Conservation (phyloP, 495 filamentous ascomycete genomes). For the Polyplosphaeria fusca region DNA sequence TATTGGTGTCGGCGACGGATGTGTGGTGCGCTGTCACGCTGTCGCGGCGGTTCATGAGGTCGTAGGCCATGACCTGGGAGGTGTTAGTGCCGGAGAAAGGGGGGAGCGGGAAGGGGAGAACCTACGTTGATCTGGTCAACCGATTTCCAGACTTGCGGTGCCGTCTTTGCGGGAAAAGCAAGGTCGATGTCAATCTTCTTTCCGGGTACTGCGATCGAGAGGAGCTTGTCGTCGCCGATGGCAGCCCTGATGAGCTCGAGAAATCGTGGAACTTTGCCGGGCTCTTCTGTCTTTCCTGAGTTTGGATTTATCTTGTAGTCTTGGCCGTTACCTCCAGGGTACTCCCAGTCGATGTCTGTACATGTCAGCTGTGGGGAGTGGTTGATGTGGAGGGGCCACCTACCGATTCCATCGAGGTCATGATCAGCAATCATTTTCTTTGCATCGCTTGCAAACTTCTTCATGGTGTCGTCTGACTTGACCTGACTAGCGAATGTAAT, state of each 20-base stretch:
- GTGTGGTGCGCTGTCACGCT: constrained; percentile 65
- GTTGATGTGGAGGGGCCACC: neutral
- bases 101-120: neutral
- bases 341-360: constrained; percentile 77
- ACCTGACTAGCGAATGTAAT: constrained; percentile 57
- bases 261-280: constrained; percentile 62
- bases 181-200: constrained; percentile 68
- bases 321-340: constrained; percentile 73
- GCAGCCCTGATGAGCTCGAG: constrained; percentile 57
- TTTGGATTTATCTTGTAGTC: constrained; percentile 72
- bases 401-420: constrained; percentile 35
- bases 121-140: constrained; percentile 70
- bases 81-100: neutral
- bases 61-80: constrained; percentile 62
- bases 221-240: constrained; percentile 57
- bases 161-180: constrained; percentile 61
- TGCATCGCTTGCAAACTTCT: constrained; percentile 62
- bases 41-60: constrained; percentile 74
- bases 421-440: constrained; percentile 58
- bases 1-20: constrained; percentile 53
- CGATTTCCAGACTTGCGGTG: constrained; percentile 60
- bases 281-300: constrained; percentile 56
- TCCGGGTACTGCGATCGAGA: constrained; percentile 71
- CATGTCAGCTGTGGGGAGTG: neutral
- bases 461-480: constrained; percentile 50